Evolutionary conservation across 2,329 filamentous ascomycete genomes (phyloP).

Genomic region (Trichoderma harzianum): DNA sequence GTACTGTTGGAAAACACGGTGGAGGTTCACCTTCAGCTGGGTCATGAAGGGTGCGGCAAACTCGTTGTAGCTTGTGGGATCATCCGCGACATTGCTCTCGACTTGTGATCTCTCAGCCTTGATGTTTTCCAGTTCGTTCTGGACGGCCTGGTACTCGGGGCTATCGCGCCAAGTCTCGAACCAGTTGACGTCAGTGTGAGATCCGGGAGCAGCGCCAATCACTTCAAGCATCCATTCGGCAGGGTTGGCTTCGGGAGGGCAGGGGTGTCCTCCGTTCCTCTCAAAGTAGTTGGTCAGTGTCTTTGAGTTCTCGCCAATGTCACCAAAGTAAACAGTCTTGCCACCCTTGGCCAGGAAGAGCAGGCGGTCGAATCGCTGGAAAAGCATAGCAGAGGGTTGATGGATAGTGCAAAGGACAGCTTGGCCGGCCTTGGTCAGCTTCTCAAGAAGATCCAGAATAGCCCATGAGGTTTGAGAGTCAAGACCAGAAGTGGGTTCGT

Average conservation of each 20-base stretch:
- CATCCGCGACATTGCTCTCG: conserved; percentile 29
- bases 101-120: conserved; percentile 43
- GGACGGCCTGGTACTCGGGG: conserved; percentile 53
- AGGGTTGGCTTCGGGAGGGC: conserved; percentile 68
- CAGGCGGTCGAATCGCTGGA: conserved; percentile 83
- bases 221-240: conserved; percentile 75
- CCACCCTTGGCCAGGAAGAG: conserved; percentile 75
- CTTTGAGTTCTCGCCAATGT: conserved; percentile 68
- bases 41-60: conserved; percentile 72
- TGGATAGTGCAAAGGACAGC: conserved; percentile 97
- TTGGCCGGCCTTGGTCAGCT: conserved; percentile 82
- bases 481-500: conserved; percentile 91
- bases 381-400: conserved; percentile 92
- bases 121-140: conserved; percentile 55
- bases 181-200: conserved; percentile 63
- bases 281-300: conserved; percentile 74
- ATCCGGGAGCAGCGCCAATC: conserved; percentile 62
- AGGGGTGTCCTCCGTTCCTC: conserved; percentile 62
- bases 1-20: conserved; percentile 84
- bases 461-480: conserved; percentile 93
- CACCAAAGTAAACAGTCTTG: conserved; percentile 76
- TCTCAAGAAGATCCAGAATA: conserved; percentile 83
- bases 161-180: conserved; percentile 58
- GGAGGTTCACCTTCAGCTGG: conserved; percentile 65
- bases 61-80: conserved; percentile 58